These are phyloP conservation scores for Linum trigynum DNA, from an alignment of 345 rosid genomes.

Conservation along the genomic window DNA sequence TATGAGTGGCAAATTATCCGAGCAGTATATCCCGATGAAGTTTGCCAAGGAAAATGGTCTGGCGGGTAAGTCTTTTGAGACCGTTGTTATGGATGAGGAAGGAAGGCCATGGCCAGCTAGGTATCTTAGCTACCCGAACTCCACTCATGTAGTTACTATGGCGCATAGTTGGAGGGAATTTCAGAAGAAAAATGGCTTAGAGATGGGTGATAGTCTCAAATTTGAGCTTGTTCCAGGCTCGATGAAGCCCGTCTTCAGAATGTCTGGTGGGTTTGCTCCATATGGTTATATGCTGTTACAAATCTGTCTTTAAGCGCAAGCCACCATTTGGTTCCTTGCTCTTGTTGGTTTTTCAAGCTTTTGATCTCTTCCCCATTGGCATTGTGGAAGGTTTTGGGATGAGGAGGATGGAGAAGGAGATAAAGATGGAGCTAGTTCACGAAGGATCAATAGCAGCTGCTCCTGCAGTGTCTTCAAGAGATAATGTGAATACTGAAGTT, in stretches of 20 bases:
- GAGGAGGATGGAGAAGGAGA: neutral
- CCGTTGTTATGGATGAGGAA: neutral
- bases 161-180: neutral
- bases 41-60: neutral
- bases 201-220: neutral
- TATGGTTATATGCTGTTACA: neutral
- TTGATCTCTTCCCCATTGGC: neutral
- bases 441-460: neutral
- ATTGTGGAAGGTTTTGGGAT: neutral
- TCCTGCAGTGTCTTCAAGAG: neutral
- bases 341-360: neutral
- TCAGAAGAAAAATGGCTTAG: neutral
- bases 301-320: neutral
- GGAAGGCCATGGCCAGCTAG: neutral
- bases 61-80: neutral
- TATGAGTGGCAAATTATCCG: neutral
- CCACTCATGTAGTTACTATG: neutral
- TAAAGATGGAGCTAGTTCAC: neutral
- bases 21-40: neutral
- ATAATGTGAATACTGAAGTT: no score
- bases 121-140: neutral
- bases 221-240: neutral
- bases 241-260: neutral
- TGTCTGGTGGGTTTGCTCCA: neutral
- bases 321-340: no score